A percentile compares a stretch with the other conserved stretches of the same genome.
phyloP scores from a whole-genome alignment of 148 eudicot genomes.

The Vaccinium myrtillus region DNA sequence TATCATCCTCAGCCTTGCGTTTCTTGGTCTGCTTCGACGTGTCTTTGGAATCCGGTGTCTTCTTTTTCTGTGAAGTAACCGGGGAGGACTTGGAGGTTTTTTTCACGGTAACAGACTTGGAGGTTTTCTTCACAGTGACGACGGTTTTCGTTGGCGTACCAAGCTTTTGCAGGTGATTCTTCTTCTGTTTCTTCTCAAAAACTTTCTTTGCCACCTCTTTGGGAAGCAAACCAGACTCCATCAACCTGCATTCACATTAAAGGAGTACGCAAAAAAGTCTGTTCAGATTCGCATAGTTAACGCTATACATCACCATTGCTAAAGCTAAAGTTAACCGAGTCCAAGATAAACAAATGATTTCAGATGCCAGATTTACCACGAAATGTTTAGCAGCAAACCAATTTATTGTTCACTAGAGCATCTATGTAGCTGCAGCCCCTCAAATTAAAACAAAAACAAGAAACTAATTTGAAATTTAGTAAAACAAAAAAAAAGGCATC shows the following conservation, averaged over 20 bases:
- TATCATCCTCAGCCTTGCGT: slow-evolving; percentile 42
- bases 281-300: neutral
- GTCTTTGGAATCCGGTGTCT: slow-evolving; percentile 30
- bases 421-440: neutral
- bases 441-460: neutral
- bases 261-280: neutral
- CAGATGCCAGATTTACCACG: neutral
- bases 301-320: neutral
- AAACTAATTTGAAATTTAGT: neutral
- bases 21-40: slow-evolving; percentile 41
- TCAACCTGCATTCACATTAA: slow-evolving; percentile 56
- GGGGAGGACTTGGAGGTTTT: slow-evolving; percentile 27
- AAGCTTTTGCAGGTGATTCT: slow-evolving; percentile 44
- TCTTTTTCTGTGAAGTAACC: slow-evolving; percentile 38
- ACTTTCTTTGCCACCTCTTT: slow-evolving; percentile 54
- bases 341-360: neutral
- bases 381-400: neutral
- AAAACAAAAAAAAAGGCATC: neutral
- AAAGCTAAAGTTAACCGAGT: neutral
- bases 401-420: neutral
- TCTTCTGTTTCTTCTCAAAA: slow-evolving; percentile 53
- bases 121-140: slow-evolving; percentile 38
- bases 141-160: slow-evolving; percentile 53
- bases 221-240: slow-evolving; percentile 78
- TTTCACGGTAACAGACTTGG: slow-evolving; percentile 40